Evolutionary conservation across 2,329 filamentous ascomycete genomes (phyloP).

Genomic region (Trichoderma asperellum): DNA sequence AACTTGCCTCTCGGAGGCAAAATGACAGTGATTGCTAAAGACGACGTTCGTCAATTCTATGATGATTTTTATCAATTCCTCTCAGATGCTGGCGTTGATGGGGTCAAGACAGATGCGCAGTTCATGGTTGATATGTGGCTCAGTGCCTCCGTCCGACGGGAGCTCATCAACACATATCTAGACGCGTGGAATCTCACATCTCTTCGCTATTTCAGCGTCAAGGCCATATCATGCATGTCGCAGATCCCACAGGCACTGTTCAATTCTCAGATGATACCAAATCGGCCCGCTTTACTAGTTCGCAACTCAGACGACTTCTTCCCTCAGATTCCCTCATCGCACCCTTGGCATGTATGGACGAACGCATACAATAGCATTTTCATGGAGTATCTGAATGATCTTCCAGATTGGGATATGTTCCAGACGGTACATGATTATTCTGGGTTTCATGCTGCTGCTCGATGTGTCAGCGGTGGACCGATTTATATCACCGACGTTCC

Average conservation of each 20-base stretch:
- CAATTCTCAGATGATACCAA: constrained; percentile 77
- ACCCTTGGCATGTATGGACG: constrained; percentile 93
- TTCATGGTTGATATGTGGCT: constrained; percentile 81
- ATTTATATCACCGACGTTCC: constrained; percentile 94
- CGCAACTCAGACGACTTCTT: constrained; percentile 95
- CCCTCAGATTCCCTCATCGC: constrained; percentile 76
- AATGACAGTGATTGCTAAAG: constrained; percentile 73
- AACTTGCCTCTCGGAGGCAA: constrained; percentile 61
- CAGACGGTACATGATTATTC: constrained; percentile 70
- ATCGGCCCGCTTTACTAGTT: constrained; percentile 71
- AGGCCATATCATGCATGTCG: constrained; percentile 92
- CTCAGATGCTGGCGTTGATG: constrained; percentile 72
- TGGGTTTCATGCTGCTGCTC: constrained; percentile 84
- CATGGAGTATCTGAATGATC: constrained; percentile 79
- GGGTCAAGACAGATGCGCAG: constrained; percentile 91
- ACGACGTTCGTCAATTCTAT: constrained; percentile 78
- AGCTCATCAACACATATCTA: constrained; percentile 75
- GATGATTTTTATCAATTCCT: constrained; percentile 91
- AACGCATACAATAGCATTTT: constrained; percentile 89
- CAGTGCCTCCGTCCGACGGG: constrained; percentile 69
- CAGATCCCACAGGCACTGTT: constrained; percentile 86
- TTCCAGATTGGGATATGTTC: constrained; percentile 83
- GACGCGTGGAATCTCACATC: constrained; percentile 83
- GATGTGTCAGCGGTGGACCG: constrained; percentile 87
- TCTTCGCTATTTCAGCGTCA: constrained; percentile 75